Evolutionary conservation across 2,329 filamentous ascomycete genomes (phyloP).

Genomic region (Tolypocladium album): DNA sequence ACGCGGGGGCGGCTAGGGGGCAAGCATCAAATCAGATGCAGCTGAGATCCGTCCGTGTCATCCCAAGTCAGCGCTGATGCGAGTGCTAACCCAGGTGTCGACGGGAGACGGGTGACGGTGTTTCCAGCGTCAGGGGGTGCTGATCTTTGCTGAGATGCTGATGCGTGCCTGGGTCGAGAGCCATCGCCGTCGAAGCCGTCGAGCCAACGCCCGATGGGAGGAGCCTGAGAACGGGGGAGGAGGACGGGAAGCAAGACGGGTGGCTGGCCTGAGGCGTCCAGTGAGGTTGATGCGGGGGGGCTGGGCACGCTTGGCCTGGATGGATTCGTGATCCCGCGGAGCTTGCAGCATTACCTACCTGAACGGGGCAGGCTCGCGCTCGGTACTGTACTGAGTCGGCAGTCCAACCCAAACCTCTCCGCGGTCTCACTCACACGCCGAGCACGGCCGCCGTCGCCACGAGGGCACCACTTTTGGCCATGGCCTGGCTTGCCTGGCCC

Average conservation of each 20-base stretch:
- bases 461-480: background rate
- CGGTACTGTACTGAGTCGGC: no score
- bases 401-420: background rate
- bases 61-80: background rate
- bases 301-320: no score
- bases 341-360: background rate
- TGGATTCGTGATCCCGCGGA: background rate
- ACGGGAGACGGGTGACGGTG: no score
- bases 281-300: background rate
- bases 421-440: background rate
- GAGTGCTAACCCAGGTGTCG: background rate
- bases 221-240: background rate
- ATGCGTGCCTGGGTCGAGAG: no score
- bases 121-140: background rate
- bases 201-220: background rate
- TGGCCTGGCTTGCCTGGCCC: background rate
- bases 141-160: background rate
- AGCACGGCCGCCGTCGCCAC: background rate
- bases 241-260: background rate
- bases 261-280: background rate
- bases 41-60: background rate
- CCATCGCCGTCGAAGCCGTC: background rate
- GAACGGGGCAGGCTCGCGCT: no score
- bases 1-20: background rate
- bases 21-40: background rate